Percentiles rank a stretch among this genome's conserved stretches.
phyloP scores from a whole-genome alignment of 179 eudicot species.

The Dionaea muscipula region DNA sequence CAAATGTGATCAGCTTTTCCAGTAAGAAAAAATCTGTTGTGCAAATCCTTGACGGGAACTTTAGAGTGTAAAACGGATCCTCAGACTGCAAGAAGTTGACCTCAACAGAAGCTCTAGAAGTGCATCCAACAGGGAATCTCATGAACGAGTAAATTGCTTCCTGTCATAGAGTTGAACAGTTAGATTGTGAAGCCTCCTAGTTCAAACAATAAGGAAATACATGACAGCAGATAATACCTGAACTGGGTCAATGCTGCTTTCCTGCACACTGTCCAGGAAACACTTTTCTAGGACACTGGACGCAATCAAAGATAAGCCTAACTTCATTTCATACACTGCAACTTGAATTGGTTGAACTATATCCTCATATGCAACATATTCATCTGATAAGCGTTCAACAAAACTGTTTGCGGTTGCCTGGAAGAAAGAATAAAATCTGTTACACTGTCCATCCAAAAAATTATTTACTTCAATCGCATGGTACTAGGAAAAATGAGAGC shows the following conservation, averaged over 20 bases:
- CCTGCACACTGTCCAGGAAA: conserved; percentile 29
- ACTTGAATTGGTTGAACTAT: conserved; percentile 78
- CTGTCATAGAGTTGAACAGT: conserved; percentile 27
- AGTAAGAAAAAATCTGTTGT: conserved; percentile 37
- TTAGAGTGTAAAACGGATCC: conserved; percentile 28
- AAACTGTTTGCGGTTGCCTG: conserved; percentile 67
- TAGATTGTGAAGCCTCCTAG: conserved; percentile 1
- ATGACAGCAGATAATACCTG: conserved; percentile 29
- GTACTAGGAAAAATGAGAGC: neutral
- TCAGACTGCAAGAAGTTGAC: conserved; percentile 18
- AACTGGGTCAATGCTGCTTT: conserved; percentile 27
- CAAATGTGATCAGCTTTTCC: conserved; percentile 35
- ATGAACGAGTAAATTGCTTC: conserved; percentile 48
- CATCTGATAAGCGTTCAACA: conserved; percentile 56
- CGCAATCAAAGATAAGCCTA: conserved; percentile 60
- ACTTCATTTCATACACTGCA: conserved; percentile 83
- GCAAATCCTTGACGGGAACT: conserved; percentile 24
- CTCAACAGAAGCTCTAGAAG: conserved; percentile 34
- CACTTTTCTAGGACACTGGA: conserved; percentile 37
- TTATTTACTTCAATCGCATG: neutral
- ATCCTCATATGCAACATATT: conserved; percentile 52
- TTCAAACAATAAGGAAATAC: neutral
- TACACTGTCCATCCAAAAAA: no score
- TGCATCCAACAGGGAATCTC: conserved; percentile 60
- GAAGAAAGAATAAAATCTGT: conserved; percentile 13